Evolutionary conservation across 2,329 filamentous ascomycete genomes (phyloP), one percentile per base, ranked within the genome.

Genomic region (Arthrobotrys sinensis): DNA sequence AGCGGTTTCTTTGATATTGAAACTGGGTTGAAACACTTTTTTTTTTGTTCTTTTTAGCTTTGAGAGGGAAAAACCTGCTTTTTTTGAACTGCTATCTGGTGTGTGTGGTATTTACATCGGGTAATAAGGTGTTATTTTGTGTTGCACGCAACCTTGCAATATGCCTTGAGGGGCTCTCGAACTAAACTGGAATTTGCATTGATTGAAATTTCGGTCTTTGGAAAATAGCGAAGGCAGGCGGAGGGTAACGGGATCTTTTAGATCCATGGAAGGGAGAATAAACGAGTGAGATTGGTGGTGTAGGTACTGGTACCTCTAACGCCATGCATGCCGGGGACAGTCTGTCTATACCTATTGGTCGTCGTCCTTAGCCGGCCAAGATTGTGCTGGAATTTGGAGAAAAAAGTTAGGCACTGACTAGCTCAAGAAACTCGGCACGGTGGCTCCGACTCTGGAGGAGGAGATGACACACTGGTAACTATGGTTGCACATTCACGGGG

Each of bases 101-200:
- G 55, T 60, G 55, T 77, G 73, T 77, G 73, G 73, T 77, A 77
- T 77, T 77, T 77, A 71, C 73, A 71, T 60, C 73, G 73, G 73
- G 38, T 77, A 77, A 77, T 66, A 71, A 63, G 48, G 62, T 55
- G 32, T 19, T 62, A 77, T 71, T 71, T 55, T 77, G 73, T 67
- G 72, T 76, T 76, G 72, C 57, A 50, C 50, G 7, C 60, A 48
- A 64, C 60, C 40, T 60, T 60, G 55, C 55, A 60, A 24, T 40
- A 60, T 32, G 55, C 55, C 55, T 60, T 60, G 55, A 16, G 43
- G 34, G 36, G n/a, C 52, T 57, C 52, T 43, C 28, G 60, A 28
- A 64, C 32, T 34, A 64, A 64, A 64, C 40, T 50, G 14, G 16
- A 50, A 64, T 48, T 16, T 16, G 45, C 10, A 7, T 5, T 52